Percentiles rank a stretch among this genome's conserved stretches.
phyloP scores from a whole-genome alignment of 176 grass and related monocot genomes.

The Ampelocalamus luodianensis region DNA sequence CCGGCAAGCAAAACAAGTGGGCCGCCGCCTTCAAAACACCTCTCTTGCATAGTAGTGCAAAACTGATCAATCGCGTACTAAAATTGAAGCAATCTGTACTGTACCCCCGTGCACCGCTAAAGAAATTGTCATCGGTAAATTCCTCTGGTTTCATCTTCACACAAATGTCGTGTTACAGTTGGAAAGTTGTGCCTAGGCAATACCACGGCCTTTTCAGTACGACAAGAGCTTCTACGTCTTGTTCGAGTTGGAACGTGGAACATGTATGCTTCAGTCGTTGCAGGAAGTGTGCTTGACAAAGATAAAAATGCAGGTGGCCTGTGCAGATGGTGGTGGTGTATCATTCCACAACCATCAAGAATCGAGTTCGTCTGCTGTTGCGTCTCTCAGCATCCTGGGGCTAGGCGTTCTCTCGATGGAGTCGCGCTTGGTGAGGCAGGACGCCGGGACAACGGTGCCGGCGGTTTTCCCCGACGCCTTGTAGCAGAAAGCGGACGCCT shows the following conservation, averaged over 20 bases:
- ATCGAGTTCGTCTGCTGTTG: not conserved
- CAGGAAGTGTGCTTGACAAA: not conserved
- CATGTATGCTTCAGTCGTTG: not conserved
- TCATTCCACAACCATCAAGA: not conserved
- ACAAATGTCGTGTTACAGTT: not conserved
- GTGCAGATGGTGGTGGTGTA: not conserved
- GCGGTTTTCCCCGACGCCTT: slow-evolving; percentile 52
- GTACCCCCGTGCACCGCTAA: not conserved
- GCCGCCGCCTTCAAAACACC: too few relatives aligned
- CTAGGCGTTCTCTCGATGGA: not conserved
- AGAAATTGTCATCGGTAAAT: not conserved
- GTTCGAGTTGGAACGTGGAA: not conserved
- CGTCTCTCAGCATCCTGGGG: not conserved
- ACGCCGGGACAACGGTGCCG: slow-evolving; percentile 50
- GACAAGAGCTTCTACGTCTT: not conserved
- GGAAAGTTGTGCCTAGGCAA: not conserved
- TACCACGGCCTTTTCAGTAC: not conserved
- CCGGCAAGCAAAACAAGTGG: too few relatives aligned
- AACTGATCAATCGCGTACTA: too few relatives aligned
- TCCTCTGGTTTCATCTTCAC: not conserved
- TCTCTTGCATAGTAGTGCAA: not conserved
- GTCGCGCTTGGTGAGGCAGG: slow-evolving; percentile 47
- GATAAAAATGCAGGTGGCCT: too few relatives aligned
- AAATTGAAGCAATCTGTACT: not conserved
- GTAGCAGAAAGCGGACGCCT: slow-evolving; percentile 53